Percentiles rank a stretch among this genome's conserved stretches.
Evolutionary conservation across 2,329 filamentous ascomycete species (phyloP).

Genomic region (Penicillium hesseltinei): DNA sequence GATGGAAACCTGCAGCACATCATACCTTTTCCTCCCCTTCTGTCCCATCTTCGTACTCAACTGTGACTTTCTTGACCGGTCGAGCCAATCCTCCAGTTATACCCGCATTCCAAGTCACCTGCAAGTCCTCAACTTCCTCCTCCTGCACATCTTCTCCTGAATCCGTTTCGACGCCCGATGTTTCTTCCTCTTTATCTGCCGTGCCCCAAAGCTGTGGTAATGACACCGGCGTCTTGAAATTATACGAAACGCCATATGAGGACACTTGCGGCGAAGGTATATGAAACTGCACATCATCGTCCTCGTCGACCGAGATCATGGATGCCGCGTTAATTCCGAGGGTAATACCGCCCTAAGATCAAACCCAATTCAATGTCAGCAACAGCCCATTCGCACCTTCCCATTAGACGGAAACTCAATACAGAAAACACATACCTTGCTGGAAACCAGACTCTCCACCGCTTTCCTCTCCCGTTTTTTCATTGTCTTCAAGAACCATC

Average conservation of each 20-base stretch:
- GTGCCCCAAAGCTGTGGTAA: constrained; percentile 23
- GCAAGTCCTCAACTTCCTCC: constrained; percentile 12
- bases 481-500: constrained; percentile 44
- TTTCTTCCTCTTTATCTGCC: constrained; percentile 19
- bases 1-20: neutral
- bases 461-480: constrained; percentile 39
- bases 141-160: constrained; percentile 11
- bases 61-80: constrained; percentile 20
- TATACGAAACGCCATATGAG: constrained; percentile 33
- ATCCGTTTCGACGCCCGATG: constrained; percentile 17
- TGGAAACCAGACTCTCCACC: constrained; percentile 38
- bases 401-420: neutral
- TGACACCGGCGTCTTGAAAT: constrained; percentile 37
- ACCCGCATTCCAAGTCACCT: constrained; percentile 34
- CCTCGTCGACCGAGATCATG: constrained; percentile 32
- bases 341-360: constrained; percentile 30
- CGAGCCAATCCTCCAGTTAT: constrained; percentile 32
- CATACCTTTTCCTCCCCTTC: constrained; percentile 29
- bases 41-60: constrained; percentile 28
- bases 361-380: constrained; percentile 6
- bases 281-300: constrained; percentile 30
- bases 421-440: constrained; percentile 32
- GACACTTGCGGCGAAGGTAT: constrained; percentile 28
- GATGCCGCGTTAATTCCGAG: constrained; percentile 37
- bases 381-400: neutral